Base-by-base conservation (phyloP, 2,329 filamentous ascomycete genomes). In the Monilinia fructicola region DNA sequence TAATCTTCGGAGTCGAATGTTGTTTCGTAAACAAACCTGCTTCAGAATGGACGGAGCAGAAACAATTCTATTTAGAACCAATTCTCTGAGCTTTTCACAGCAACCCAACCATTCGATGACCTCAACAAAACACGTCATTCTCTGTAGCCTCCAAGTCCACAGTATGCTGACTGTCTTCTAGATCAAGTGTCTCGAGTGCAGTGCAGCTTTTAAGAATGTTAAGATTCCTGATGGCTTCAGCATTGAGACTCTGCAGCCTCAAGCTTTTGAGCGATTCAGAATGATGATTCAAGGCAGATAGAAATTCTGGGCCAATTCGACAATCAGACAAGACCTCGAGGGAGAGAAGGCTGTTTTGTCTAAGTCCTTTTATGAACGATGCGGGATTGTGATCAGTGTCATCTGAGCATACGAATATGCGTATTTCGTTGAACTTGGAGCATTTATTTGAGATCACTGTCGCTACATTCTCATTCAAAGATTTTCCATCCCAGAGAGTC, bases 311-410 rank as follows among this genome's bases (percentile, higher is more conserved):
- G 0, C 83, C 83, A 21, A 90, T 79, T 3, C 80, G 77, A 69
- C 85, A 85, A 52, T 80, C 78, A 72, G 83, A 84, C 64, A 87
- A 81, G 38, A 87, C 81, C 67, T 86, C 80, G 66, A 91, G 87
- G 26, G 81, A 81, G 66, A 80, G 79, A 14, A 92, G 77, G 1
- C 82, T 85, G 69, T 90, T 82, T 2, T 82, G 79, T 23, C 77
- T 80, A 59, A 91, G 79, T 1, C 80, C 79, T 31, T 77, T 78
- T 56, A 91, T 80, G 72, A 91, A 89, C 2, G 78, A 78, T 0
- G 86, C 83, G 60, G 90, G 79, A 52, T 85, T 80, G 38, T 81
- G 77, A 68, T 91, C 88, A 21, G 71, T 71, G 26, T 71, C 62
- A 31, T 62, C 66, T 7, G 63, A 56, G 66, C 78, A 80, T 42